Evolutionary conservation across 495 filamentous ascomycete genomes (phyloP).

Genomic region (Baudoinia panamericana): DNA sequence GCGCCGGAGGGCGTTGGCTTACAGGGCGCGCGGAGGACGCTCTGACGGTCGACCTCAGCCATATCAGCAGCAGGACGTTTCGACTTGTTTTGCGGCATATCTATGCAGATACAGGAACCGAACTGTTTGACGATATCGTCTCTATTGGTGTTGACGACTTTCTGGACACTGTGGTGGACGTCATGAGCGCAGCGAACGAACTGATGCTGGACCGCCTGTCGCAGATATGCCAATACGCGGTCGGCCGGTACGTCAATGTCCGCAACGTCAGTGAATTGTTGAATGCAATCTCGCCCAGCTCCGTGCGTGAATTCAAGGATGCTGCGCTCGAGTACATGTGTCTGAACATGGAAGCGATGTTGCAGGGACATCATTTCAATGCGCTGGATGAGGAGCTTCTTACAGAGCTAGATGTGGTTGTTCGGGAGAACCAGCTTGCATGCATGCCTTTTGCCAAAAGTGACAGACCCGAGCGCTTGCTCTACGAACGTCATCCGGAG

Average conservation of each 20-base stretch:
- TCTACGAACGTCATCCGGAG: slow-evolving; percentile 61
- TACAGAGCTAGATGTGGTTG: slow-evolving; percentile 59
- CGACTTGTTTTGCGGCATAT: slow-evolving; percentile 66
- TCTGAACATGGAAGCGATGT: slow-evolving; percentile 73
- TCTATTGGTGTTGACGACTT: slow-evolving; percentile 64
- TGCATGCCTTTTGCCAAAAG: slow-evolving; percentile 62
- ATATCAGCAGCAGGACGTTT: slow-evolving; percentile 61
- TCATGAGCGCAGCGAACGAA: slow-evolving; percentile 81
- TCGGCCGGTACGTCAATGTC: slow-evolving; percentile 77
- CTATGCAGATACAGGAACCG: slow-evolving; percentile 69
- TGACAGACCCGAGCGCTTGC: slow-evolving; percentile 52
- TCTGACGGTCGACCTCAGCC: slow-evolving; percentile 67
- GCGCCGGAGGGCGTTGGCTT: slow-evolving; percentile 73
- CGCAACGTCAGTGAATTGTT: slow-evolving; percentile 78
- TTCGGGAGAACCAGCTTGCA: slow-evolving; percentile 67
- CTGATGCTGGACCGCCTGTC: slow-evolving; percentile 86
- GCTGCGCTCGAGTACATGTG: slow-evolving; percentile 83
- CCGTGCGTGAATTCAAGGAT: slow-evolving; percentile 74
- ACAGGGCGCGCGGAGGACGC: slow-evolving; percentile 40
- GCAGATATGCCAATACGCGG: slow-evolving; percentile 74
- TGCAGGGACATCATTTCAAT: slow-evolving; percentile 75
- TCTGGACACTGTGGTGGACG: slow-evolving; percentile 77
- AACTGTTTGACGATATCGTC: slow-evolving; percentile 68
- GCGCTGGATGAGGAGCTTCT: slow-evolving; percentile 79
- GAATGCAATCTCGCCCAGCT: slow-evolving; percentile 70